Evolutionary conservation across 2,329 filamentous ascomycete genomes (phyloP), one percentile per base, ranked within the genome.

Genomic region (Xylaria sp.): DNA sequence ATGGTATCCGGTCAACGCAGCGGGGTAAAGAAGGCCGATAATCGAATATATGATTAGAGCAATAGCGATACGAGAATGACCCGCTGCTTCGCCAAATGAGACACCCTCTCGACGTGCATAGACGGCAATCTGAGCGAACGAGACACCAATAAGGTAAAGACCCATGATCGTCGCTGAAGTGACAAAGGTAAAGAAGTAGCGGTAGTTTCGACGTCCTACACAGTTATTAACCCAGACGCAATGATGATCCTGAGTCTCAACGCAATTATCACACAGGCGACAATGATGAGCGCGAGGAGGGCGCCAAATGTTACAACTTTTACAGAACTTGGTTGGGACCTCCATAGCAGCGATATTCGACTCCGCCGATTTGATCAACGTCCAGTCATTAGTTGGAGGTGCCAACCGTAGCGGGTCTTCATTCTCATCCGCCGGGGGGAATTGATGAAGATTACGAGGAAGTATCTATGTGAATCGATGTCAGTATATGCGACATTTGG

Each of bases 141-240:
- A 92, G 23, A 90, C 89, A 19, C 83, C 92, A 31, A 95, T 81
- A 47, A 98, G 83, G 71, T 91, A 94, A 15, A 93, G 73, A 0
- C 89, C 85, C 17, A 97, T 83, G 35, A 97, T 69, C 0, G 92
- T 92, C n/a, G 87, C 88, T 14, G 89, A 88, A 57, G 87, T 87
- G 67, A 99, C 89, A 77, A 97, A 99, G 11, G 91, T 86, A 76
- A 98, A 97, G 78, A 99, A 99, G 77, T 94, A 98, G 67, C 95
- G 92, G 79, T 99, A 99, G 79, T 99, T 99, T 71, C 95, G 92
- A 68, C 94, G 90, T 45, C 95, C 95, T 52, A 99, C 90, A 69
- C 95, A 99, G 76, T 99, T 99, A 79, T 99, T 99, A 67, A 99
- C 86, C 95, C 95, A 99, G 15, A 98, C 94, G 73, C 95, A 99